Evolutionary conservation across 2,329 filamentous ascomycete genomes (phyloP), one percentile per base, ranked within the genome.

Genomic region (Blastomyces percursus): DNA sequence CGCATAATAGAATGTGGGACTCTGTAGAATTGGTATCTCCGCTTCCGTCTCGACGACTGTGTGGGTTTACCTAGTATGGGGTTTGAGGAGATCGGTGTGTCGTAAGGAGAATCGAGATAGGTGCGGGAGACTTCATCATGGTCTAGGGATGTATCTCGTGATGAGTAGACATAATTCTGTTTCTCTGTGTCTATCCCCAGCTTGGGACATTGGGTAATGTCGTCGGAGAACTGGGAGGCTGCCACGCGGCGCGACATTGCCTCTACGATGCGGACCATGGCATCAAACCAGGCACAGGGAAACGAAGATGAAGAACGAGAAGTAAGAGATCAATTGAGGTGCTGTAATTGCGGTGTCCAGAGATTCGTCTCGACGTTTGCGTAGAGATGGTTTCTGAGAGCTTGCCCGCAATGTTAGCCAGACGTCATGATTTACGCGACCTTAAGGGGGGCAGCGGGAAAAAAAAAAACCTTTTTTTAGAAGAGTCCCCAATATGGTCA

Each of bases 1-100:
- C 91, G 82, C 62, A 90, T 85, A 63, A 94, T 84, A 65, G 82
- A 88, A 70, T 86, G 85, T 7, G 89, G 89, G 51, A 92, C 75
- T 40, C 86, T 81, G 69, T 88, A 89, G 60, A 82, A 73, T 61
- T 71, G 67, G 4, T 70, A 67, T 24, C 71, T 68, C 62, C 73
- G 73, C 62, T 69, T 69, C 61, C 73, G 70, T 65, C 74, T 67
- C 64, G 68, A 64, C 27, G 42, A 42, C 2, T 30, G 19, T 69
- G 72, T 71, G n/a, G 72, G 68, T 61, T 70, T 68, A 51, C 66
- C 69, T 48, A 78, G 68, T 70, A 79, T 77, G 21, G 75, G 75
- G 51, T 74, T 72, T 64, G 75, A 69, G 56, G 73, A 73, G 67
- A 67, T 69, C 27, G 72, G 73, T 40, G 73, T 77, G 14, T 80